Evolutionary conservation across 2,329 filamentous ascomycete species (phyloP).

Genomic region (Sclerotinia trifoliorum): DNA sequence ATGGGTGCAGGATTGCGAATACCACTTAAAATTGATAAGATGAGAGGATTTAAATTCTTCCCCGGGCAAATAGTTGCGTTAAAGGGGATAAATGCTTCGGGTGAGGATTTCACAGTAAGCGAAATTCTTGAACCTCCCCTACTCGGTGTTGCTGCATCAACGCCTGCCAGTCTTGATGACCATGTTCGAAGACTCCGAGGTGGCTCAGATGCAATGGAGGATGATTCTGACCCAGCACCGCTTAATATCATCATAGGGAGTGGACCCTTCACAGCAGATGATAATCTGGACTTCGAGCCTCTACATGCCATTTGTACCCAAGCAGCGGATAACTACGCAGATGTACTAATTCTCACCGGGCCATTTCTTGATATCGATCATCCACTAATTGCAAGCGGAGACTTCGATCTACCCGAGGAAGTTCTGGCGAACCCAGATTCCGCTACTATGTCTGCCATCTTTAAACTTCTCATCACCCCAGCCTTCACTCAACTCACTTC

Average conservation of each 20-base stretch:
- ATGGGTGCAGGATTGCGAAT: constrained; percentile 81
- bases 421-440: constrained; percentile 70
- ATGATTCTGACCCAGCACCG: constrained; percentile 59
- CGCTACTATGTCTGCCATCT: constrained; percentile 77
- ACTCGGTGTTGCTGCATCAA: constrained; percentile 71
- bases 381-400: constrained; percentile 76
- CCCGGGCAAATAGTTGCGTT: constrained; percentile 92
- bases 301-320: constrained; percentile 77
- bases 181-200: constrained; percentile 69
- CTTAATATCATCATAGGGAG: constrained; percentile 75
- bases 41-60: constrained; percentile 79
- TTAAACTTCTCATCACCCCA: constrained; percentile 74
- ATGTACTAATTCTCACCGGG: constrained; percentile 76
- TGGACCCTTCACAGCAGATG: constrained; percentile 89
- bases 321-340: constrained; percentile 71
- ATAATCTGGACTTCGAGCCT: constrained; percentile 87
- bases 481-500: constrained; percentile 69
- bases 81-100: constrained; percentile 81
- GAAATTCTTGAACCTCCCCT: constrained; percentile 75
- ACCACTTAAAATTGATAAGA: constrained; percentile 70
- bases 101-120: constrained; percentile 75
- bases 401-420: constrained; percentile 72
- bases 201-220: constrained; percentile 61
- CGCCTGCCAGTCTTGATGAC: constrained; percentile 60
- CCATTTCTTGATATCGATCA: constrained; percentile 93